Conservation (phyloP, 2,329 filamentous ascomycete species). For the Sclerotinia subarctica region DNA sequence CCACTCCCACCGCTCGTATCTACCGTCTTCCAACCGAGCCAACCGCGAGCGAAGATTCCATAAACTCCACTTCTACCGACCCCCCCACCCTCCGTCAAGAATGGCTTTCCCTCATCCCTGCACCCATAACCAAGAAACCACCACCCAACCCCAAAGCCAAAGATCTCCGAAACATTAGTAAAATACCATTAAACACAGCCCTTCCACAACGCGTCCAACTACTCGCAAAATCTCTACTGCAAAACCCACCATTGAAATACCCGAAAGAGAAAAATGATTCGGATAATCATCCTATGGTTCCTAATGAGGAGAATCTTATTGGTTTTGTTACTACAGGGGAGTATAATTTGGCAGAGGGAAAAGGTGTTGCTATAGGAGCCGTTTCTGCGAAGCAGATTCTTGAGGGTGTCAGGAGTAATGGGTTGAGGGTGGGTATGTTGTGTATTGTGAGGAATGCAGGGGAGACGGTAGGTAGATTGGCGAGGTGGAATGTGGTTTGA, state of each 20-base stretch:
- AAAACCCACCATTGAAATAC: constrained; percentile 43
- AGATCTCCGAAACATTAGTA: constrained; percentile 21
- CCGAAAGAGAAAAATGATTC: constrained; percentile 34
- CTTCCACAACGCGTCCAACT: constrained; percentile 40
- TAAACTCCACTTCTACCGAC: constrained; percentile 24
- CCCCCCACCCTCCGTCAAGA: constrained; percentile 53
- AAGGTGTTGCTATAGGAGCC: constrained; percentile 71
- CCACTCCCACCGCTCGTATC: constrained; percentile 70
- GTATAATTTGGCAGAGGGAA: constrained; percentile 74
- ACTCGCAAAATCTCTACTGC: constrained; percentile 49
- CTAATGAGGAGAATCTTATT: constrained; percentile 70
- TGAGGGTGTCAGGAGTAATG: constrained; percentile 38
- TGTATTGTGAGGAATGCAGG: constrained; percentile 84
- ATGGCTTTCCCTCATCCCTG: constrained; percentile 64
- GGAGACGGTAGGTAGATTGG: constrained; percentile 74
- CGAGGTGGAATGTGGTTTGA: constrained; percentile 61
- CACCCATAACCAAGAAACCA: constrained; percentile 29
- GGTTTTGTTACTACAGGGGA: constrained; percentile 89
- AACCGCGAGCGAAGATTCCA: constrained; percentile 41
- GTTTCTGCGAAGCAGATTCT: constrained; percentile 59
- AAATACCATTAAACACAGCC: constrained; percentile 36
- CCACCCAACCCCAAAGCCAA: constrained; percentile 30
- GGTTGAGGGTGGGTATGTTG: constrained; percentile 47
- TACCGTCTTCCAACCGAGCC: constrained; percentile 66
- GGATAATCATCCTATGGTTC: constrained; percentile 62